Evolutionary conservation across 352 stramenopile genomes (phyloP).

Genomic region (Phytophthora europaea): DNA sequence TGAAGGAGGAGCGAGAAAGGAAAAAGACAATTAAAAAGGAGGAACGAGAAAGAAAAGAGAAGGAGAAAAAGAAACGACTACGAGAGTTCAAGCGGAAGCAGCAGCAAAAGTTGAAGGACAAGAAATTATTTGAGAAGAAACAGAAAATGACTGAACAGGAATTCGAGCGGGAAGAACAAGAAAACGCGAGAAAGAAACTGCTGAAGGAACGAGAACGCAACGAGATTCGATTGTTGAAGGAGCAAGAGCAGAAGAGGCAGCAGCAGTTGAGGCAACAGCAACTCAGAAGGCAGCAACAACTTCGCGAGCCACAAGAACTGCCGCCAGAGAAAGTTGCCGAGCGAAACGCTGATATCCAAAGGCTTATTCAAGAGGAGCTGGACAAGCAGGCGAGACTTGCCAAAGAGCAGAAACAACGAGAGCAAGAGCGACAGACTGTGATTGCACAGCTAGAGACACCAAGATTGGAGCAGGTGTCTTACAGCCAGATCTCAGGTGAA

Average conservation of each 20-base stretch:
- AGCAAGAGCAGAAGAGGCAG: constrained; percentile 9
- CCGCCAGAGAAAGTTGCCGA: constrained; percentile 21
- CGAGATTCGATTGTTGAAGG: constrained; percentile 4
- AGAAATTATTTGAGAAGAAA: not conserved
- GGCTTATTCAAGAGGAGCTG: constrained; percentile 37
- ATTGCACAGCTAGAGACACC: not conserved
- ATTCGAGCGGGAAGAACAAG: not conserved
- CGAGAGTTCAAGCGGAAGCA: constrained; percentile 13
- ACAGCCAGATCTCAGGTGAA: not conserved
- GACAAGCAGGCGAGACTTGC: constrained; percentile 30
- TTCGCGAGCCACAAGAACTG: constrained; percentile 9
- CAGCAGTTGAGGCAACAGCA: constrained; percentile 1
- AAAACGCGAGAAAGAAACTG: not conserved
- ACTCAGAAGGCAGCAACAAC: not conserved
- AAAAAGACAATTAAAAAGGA: not conserved
- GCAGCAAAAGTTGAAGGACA: constrained; percentile 3
- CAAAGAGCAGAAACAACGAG: constrained; percentile 17
- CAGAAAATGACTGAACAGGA: constrained; percentile 1
- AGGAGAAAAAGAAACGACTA: not conserved
- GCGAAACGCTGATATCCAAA: constrained; percentile 31
- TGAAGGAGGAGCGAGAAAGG: not conserved
- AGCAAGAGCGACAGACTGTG: not conserved
- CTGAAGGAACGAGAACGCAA: not conserved
- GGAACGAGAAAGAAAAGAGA: not conserved
- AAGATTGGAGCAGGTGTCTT: not conserved